These are phyloP conservation scores for Talaromyces sp. DNA, from an alignment of 2,329 filamentous ascomycete species.

Conservation along the genomic window DNA sequence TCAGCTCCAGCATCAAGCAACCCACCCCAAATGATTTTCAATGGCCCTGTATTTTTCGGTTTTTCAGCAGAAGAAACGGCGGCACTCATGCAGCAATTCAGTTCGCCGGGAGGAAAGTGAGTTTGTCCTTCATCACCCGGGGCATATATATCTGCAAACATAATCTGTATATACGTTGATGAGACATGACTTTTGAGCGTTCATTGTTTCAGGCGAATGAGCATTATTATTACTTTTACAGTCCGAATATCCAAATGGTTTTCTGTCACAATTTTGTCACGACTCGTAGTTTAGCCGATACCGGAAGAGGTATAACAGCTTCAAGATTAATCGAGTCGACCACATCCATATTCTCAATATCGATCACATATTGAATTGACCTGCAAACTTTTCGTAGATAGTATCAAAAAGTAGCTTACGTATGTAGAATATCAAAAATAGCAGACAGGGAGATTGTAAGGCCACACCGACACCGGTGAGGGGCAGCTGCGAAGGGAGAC, in stretches of 20 bases:
- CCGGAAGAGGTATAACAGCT: background rate
- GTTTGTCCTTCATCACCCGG: background rate
- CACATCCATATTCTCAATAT: background rate
- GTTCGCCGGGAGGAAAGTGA: conserved; percentile 1
- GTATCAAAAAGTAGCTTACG: background rate
- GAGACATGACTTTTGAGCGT: conserved; percentile 4
- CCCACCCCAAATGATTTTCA: conserved; percentile 75
- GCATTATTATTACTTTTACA: background rate
- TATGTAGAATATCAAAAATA: background rate
- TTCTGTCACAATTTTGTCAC: background rate
- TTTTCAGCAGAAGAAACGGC: conserved; percentile 83
- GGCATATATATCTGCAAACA: background rate
- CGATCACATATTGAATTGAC: background rate
- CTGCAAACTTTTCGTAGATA: background rate
- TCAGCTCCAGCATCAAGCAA: conserved; percentile 19
- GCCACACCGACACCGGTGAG: conserved; percentile 11
- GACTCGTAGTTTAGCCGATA: background rate
- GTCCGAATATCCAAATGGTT: background rate
- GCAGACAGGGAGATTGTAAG: background rate
- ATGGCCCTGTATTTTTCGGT: conserved; percentile 89
- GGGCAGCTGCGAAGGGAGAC: background rate
- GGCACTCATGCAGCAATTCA: conserved; percentile 63
- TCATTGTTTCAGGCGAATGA: background rate
- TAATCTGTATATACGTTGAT: conserved; percentile 8
- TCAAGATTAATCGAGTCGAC: background rate